Percentiles rank a stretch among this genome's conserved stretches.
Conservation (phyloP, 352 stramenopile species). For the Globisporangium ultimum region DNA sequence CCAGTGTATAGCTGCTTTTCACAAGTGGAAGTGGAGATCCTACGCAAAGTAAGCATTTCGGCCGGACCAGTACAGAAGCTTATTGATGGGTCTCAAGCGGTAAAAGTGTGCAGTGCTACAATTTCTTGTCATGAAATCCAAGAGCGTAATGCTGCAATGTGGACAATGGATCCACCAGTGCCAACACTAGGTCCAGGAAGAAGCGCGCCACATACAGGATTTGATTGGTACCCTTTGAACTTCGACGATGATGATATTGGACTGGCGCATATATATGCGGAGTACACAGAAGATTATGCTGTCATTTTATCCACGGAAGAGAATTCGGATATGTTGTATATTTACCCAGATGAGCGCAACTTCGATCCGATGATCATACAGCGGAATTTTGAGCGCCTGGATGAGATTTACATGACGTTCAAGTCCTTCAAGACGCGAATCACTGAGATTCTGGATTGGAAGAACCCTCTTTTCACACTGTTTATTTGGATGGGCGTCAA, state of each 20-base stretch:
- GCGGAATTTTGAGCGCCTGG: conserved; percentile 34
- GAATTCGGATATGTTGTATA: conserved; percentile 19
- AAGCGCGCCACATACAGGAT: conserved; percentile 12
- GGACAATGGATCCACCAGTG: conserved; percentile 19
- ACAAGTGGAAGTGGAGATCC: conserved; percentile 22
- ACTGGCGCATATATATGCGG: conserved; percentile 18
- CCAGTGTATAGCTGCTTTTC: conserved; percentile 27
- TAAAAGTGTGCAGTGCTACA: conserved; percentile 9
- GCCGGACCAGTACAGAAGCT: conserved; percentile 13
- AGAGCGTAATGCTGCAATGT: conserved; percentile 17
- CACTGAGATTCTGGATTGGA: conserved; percentile 32
- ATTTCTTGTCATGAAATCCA: conserved; percentile 28
- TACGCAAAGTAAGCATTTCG: conserved; percentile 11
- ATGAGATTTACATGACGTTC: conserved; percentile 19
- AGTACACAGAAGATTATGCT: conserved; percentile 25
- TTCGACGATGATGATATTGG: conserved; percentile 29
- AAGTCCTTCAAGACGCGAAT: conserved; percentile 12
- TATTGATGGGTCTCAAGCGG: conserved; percentile 5
- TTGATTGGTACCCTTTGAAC: conserved; percentile 21
- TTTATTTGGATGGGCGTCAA: conserved; percentile 20
- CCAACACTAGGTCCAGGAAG: conserved; percentile 19
- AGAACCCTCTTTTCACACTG: conserved; percentile 17
- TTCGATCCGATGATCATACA: conserved; percentile 33
- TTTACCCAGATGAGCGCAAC: conserved; percentile 22
- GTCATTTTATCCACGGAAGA: conserved; percentile 17